A percentile compares a stretch with the other conserved stretches of the same genome.
These are phyloP conservation scores for Trypanosoma brucei DNA, from an alignment of 208 protist species.

Conservation along the genomic window DNA sequence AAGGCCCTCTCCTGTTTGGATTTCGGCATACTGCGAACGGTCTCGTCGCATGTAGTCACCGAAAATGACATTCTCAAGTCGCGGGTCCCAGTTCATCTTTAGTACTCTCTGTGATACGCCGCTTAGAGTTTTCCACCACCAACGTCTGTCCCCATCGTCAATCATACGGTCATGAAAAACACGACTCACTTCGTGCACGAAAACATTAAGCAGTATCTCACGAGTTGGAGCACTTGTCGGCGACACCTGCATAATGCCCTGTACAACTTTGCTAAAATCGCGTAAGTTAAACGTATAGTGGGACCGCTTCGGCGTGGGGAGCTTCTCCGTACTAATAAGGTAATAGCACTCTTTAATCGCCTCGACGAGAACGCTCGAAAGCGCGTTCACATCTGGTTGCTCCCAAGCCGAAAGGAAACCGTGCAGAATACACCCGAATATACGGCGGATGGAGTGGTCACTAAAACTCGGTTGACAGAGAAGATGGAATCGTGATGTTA, in stretches of 20 bases:
- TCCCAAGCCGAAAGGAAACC: conserved; percentile 82
- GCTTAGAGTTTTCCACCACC: conserved; percentile 86
- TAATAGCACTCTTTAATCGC: conserved; percentile 95
- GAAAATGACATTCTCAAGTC: conserved; percentile 76
- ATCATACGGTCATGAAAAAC: conserved; percentile 97
- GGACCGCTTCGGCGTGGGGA: conserved; percentile 96
- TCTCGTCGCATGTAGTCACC: conserved; percentile 93
- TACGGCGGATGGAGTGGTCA: conserved; percentile 78
- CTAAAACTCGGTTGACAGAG: conserved; percentile 92
- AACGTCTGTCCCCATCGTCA: conserved; percentile 84
- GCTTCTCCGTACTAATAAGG: conserved; percentile 89
- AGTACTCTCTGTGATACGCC: conserved; percentile 57
- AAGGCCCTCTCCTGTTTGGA: conserved; percentile 47
- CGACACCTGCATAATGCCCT: conserved; percentile 92
- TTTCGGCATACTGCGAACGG: conserved; percentile 72
- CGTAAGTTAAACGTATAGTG: conserved; percentile 99
- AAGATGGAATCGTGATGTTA: conserved; percentile 92
- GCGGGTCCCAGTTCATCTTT: conserved; percentile 54
- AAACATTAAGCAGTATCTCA: conserved; percentile 77
- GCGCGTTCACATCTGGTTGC: conserved; percentile 31
- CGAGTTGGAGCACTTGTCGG: conserved; percentile 45
- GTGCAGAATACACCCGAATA: conserved; percentile 95
- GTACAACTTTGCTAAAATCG: conserved; percentile 96
- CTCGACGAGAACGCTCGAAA: conserved; percentile 79
- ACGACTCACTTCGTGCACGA: conserved; percentile 93